A percentile compares a stretch with the other conserved stretches of the same genome.
Conservation (phyloP, 2,329 filamentous ascomycete genomes). For the Pseudophaeomoniella oleicola region DNA sequence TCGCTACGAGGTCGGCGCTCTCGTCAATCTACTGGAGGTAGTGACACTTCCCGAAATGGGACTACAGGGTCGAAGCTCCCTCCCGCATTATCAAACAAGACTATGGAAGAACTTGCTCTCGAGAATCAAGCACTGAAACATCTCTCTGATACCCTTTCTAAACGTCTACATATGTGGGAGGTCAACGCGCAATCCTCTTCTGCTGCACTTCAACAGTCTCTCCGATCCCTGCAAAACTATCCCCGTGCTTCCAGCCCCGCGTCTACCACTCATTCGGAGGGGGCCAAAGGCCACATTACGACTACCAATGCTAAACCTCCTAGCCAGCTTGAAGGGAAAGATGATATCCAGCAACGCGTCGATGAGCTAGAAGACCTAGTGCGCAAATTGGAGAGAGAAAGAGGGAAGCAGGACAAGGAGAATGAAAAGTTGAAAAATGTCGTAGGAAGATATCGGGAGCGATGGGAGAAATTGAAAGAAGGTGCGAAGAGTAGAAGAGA, state of each 20-base stretch:
- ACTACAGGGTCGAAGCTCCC: neutral
- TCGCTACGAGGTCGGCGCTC: slow-evolving; percentile 23
- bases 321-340: slow-evolving; percentile 20
- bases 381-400: slow-evolving; percentile 40
- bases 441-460: slow-evolving; percentile 43
- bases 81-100: slow-evolving; percentile 33
- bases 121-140: slow-evolving; percentile 80
- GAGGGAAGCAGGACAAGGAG: slow-evolving; percentile 47
- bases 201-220: slow-evolving; percentile 73
- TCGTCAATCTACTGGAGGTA: neutral
- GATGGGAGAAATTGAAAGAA: slow-evolving; percentile 56
- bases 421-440: slow-evolving; percentile 44
- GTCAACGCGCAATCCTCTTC: slow-evolving; percentile 78
- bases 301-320: neutral
- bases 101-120: slow-evolving; percentile 72
- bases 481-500: slow-evolving; percentile 36
- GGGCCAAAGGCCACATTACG: neutral
- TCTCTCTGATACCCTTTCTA: slow-evolving; percentile 72
- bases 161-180: slow-evolving; percentile 84
- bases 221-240: slow-evolving; percentile 34
- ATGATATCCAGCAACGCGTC: slow-evolving; percentile 34
- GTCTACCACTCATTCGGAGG: slow-evolving; percentile 9
- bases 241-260: slow-evolving; percentile 15
- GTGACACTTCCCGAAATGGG: neutral
- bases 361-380: slow-evolving; percentile 57